phyloP scores from a whole-genome alignment of 164 flowering plant species.

The Kalanchoe fedtschenkoi region DNA sequence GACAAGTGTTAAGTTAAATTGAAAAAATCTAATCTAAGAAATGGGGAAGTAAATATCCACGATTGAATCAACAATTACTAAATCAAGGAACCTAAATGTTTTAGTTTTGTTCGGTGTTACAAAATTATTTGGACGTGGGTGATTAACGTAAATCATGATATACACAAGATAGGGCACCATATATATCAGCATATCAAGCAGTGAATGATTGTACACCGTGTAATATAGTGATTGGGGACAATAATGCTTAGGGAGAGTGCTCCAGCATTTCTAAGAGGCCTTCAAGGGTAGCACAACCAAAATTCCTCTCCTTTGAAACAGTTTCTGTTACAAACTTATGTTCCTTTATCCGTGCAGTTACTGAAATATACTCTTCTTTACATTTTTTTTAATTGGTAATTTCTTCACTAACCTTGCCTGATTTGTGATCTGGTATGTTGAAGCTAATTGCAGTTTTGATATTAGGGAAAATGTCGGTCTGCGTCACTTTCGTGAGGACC shows the following conservation, averaged over 20 bases:
- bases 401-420: slow-evolving; percentile 53
- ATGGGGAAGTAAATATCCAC: background rate
- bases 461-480: slow-evolving; percentile 32
- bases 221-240: too few relatives aligned
- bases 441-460: slow-evolving; percentile 45
- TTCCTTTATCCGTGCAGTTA: too few relatives aligned
- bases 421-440: slow-evolving; percentile 67
- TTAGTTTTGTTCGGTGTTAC: background rate
- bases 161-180: background rate
- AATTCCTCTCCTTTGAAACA: too few relatives aligned
- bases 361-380: too few relatives aligned
- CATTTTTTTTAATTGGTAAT: too few relatives aligned
- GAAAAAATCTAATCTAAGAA: background rate
- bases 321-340: too few relatives aligned
- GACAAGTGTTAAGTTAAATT: background rate
- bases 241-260: too few relatives aligned
- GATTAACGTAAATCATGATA: too few relatives aligned
- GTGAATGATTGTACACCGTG: too few relatives aligned
- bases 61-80: background rate
- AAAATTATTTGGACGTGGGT: background rate
- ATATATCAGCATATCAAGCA: too few relatives aligned
- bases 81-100: background rate
- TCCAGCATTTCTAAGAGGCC: too few relatives aligned
- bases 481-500: slow-evolving; percentile 64
- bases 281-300: too few relatives aligned